Percentiles rank a stretch among this genome's conserved stretches.
Evolutionary conservation across 1,139 yeast genomes (phyloP).

Genomic region (Magnusiomyces suaveolens): DNA sequence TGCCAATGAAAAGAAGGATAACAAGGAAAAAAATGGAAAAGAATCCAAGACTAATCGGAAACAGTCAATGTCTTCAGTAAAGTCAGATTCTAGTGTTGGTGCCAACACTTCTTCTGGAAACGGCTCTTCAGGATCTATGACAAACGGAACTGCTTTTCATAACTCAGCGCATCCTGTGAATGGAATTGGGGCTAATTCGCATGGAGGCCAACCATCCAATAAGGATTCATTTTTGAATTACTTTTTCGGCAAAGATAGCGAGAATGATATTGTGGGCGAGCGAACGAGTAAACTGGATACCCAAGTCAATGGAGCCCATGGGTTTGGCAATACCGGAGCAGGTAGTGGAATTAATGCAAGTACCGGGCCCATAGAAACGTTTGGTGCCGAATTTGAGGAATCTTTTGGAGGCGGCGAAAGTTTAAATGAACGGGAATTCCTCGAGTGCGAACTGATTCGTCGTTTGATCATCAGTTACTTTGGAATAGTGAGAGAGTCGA

Average conservation of each 20-base stretch:
- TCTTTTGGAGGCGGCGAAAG: constrained; percentile 24
- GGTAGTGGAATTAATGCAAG: no score
- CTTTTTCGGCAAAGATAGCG: constrained; percentile 79
- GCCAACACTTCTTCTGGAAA: background rate
- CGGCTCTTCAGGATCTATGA: background rate
- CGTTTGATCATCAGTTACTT: constrained; percentile 85
- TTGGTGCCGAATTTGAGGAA: no score
- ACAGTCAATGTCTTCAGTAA: constrained; percentile 1
- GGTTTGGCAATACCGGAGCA: background rate
- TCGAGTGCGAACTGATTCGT: constrained; percentile 90
- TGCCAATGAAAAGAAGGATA: constrained; percentile 1
- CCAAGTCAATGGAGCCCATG: no score
- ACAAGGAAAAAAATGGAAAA: background rate
- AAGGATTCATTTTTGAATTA: constrained; percentile 82
- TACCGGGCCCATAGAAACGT: no score
- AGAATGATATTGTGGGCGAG: constrained; percentile 4
- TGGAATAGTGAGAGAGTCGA: constrained; percentile 82
- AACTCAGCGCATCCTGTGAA: no score
- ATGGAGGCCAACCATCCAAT: constrained; percentile 17
- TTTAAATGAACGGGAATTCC: constrained; percentile 75
- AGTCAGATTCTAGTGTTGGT: background rate
- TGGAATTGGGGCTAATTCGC: background rate
- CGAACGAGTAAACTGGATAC: no score
- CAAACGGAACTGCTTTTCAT: no score
- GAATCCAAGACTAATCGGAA: background rate